Evolutionary conservation across 1,139 yeast species (phyloP).

Genomic region (Yamadazyma siamensis): DNA sequence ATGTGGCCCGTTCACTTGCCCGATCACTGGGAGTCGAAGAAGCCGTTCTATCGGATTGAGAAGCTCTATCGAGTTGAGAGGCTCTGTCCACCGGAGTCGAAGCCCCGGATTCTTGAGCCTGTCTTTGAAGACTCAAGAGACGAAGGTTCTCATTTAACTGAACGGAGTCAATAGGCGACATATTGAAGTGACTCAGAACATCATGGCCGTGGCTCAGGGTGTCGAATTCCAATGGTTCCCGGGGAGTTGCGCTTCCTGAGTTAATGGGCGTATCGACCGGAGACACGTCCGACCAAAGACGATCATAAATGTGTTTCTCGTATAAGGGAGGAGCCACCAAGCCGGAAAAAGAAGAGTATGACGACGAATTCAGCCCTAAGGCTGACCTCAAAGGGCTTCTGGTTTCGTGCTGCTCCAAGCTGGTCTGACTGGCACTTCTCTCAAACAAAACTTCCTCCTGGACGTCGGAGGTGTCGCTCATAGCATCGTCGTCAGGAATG

Average conservation of each 20-base stretch:
- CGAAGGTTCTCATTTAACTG: conserved; percentile 53
- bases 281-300: conserved; percentile 72
- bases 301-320: conserved; percentile 79
- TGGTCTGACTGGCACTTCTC: conserved; percentile 24
- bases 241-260: conserved; percentile 54
- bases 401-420: conserved; percentile 24
- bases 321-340: conserved; percentile 88
- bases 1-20: conserved; percentile 40
- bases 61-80: too few relatives aligned
- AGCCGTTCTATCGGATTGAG: too few relatives aligned
- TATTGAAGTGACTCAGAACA: conserved; percentile 30
- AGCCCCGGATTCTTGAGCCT: conserved; percentile 25
- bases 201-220: conserved; percentile 10
- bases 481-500: conserved; percentile 24
- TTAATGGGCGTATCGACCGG: conserved; percentile 53
- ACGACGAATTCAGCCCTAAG: conserved; percentile 23
- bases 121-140: conserved; percentile 50
- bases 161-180: conserved; percentile 41
- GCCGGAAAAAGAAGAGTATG: conserved; percentile 38
- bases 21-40: conserved; percentile 16
- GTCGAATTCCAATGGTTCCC: conserved; percentile 9
- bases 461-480: conserved; percentile 5
- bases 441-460: conserved; percentile 32
- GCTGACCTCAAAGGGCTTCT: conserved; percentile 5
- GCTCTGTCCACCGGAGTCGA: too few relatives aligned